These are phyloP conservation scores for Barbarea vulgaris DNA, from an alignment of 345 rosid species.

Conservation along the genomic window DNA sequence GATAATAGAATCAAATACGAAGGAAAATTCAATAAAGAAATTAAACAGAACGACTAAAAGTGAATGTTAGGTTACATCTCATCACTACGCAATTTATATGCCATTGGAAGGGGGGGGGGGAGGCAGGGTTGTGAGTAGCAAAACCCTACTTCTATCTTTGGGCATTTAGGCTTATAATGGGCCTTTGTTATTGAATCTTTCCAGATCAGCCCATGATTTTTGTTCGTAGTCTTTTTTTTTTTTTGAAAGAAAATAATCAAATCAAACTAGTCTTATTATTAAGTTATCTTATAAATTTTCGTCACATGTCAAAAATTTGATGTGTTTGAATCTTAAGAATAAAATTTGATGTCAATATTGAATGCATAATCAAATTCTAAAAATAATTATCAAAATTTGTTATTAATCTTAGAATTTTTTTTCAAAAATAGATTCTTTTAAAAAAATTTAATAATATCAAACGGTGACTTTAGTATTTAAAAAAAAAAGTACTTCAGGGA, in stretches of 20 bases:
- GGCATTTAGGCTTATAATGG: not conserved
- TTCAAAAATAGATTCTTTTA: too few species aligned
- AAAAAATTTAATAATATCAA: too few species aligned
- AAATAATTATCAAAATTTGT: too few species aligned
- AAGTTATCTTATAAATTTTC: too few species aligned
- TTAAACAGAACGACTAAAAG: not conserved
- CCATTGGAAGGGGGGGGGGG: not conserved
- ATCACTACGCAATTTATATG: constrained; percentile 3
- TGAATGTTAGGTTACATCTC: not conserved
- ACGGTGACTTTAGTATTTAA: too few species aligned
- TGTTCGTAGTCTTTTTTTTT: not conserved
- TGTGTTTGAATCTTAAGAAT: too few species aligned
- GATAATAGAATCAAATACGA: not conserved
- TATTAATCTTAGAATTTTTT: too few species aligned
- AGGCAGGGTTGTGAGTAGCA: not conserved
- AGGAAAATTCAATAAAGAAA: not conserved
- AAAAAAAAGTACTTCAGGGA: too few species aligned
- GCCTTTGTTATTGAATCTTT: not conserved
- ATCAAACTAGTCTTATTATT: not conserved
- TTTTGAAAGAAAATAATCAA: not conserved
- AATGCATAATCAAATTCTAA: too few species aligned
- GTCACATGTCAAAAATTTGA: too few species aligned
- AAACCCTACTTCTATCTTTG: constrained; percentile 30
- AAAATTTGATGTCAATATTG: too few species aligned
- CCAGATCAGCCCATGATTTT: not conserved